These are phyloP conservation scores for Aspergillus thermomutatus DNA, from an alignment of 2,329 filamentous ascomycete genomes.

Conservation along the genomic window DNA sequence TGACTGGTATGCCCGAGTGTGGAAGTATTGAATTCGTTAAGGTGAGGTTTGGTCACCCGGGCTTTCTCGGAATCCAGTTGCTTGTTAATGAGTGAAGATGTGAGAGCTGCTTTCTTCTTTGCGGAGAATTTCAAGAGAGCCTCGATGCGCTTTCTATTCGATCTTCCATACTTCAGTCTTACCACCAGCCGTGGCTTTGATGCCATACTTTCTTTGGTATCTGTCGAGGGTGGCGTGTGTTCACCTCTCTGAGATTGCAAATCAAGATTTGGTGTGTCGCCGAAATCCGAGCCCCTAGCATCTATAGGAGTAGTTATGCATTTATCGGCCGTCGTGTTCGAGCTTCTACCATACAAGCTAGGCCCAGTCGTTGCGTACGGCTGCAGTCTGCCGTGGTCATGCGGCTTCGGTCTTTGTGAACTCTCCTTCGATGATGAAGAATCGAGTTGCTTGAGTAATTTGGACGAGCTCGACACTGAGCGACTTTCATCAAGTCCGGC, in stretches of 20 bases:
- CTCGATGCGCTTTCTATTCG: constrained; percentile 47
- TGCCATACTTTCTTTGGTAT: constrained; percentile 7
- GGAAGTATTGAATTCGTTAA: constrained; percentile 8
- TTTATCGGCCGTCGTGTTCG: constrained; percentile 10
- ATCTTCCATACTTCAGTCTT: constrained; percentile 51
- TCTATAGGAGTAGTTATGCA: constrained; percentile 5
- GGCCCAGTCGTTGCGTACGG: constrained; percentile 16
- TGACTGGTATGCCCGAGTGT: constrained; percentile 13
- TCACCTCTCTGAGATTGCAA: constrained; percentile 3
- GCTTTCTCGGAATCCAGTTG: constrained; percentile 19
- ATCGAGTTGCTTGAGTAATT: constrained; percentile 15
- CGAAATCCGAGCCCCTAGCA: constrained; percentile 5
- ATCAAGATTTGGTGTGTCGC: constrained; percentile 6
- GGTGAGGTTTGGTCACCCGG: constrained; percentile 16
- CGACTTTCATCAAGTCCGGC: constrained; percentile 40
- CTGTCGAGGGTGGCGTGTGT: neutral
- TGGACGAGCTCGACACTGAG: constrained; percentile 12
- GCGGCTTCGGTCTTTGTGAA: constrained; percentile 13
- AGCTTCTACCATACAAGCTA: constrained; percentile 8
- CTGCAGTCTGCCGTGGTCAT: constrained; percentile 13
- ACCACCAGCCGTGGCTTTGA: constrained; percentile 40
- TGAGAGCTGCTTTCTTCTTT: constrained; percentile 30
- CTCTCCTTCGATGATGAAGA: constrained; percentile 19
- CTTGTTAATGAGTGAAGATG: constrained; percentile 24
- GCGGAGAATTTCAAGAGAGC: constrained; percentile 43